phyloP scores from a whole-genome alignment of 768 basidiomycete species.

The Zangia roseola region DNA sequence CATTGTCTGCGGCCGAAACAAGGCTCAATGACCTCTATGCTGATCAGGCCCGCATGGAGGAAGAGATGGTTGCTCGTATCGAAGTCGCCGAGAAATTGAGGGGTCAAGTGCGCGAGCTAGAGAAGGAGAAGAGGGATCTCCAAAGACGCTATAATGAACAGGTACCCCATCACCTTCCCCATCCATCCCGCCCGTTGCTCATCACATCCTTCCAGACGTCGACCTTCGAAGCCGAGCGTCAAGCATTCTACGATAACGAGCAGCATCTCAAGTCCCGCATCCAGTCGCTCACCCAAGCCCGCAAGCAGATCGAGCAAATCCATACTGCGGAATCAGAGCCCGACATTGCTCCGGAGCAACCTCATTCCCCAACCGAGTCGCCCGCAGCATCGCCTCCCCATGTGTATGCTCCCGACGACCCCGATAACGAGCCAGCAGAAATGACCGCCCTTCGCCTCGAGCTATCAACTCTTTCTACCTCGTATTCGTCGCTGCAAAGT shows the following conservation, averaged over 20 bases:
- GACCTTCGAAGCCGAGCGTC: constrained; percentile 89
- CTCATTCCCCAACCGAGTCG: constrained; percentile 24
- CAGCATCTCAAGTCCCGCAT: constrained; percentile 92
- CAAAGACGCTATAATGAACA: constrained; percentile 88
- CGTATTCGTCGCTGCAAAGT: constrained; percentile 78
- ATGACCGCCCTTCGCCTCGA: constrained; percentile 83
- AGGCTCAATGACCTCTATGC: constrained; percentile 76
- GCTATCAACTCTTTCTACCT: constrained; percentile 82
- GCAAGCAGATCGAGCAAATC: constrained; percentile 49
- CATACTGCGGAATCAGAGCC: constrained; percentile 37
- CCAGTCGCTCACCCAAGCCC: constrained; percentile 68
- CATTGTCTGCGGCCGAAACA: constrained; percentile 67
- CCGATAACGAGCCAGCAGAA: constrained; percentile 78
- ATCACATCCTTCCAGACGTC: constrained; percentile 51
- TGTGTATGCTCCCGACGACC: constrained; percentile 56
- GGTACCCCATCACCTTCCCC: constrained; percentile 38
- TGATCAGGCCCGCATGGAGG: constrained; percentile 79
- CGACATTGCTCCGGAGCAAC: constrained; percentile 41
- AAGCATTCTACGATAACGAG: constrained; percentile 90
- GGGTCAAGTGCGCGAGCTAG: constrained; percentile 76
- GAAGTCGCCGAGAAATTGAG: constrained; percentile 84
- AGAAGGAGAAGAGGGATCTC: constrained; percentile 84
- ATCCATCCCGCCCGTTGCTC: constrained; percentile 10
- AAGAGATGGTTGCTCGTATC: constrained; percentile 76
- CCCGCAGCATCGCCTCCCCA: constrained; percentile 22